These are phyloP conservation scores for Planoprotostelium fungivorum DNA, from an alignment of 78 protist species.

Conservation along the genomic window DNA sequence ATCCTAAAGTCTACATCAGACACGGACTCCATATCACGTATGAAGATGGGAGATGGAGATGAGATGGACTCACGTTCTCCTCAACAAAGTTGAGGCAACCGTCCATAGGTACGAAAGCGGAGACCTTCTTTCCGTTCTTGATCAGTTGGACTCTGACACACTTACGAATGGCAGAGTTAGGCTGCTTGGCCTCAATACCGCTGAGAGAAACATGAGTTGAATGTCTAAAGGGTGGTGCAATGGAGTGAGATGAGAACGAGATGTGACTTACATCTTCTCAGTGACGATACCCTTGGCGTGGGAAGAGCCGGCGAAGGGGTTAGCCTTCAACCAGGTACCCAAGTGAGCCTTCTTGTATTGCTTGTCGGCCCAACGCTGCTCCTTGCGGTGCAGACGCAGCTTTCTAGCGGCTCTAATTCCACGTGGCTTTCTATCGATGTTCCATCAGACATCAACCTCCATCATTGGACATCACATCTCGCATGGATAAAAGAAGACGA, in stretches of 20 bases:
- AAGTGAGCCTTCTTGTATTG: constrained; percentile 90
- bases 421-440: neutral
- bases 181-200: constrained; percentile 99
- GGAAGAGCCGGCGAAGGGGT: constrained; percentile 98
- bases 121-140: constrained; percentile 99
- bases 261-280: constrained; percentile 84
- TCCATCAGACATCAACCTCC: no score
- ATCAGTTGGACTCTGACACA: constrained; percentile 99
- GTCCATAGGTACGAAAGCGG: constrained; percentile 99
- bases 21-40: neutral
- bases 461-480: neutral
- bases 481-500: neutral
- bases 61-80: constrained; percentile 93
- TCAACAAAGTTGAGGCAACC: constrained; percentile 99
- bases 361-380: constrained; percentile 95
- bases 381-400: constrained; percentile 1
- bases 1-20: constrained; percentile 57
- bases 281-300: constrained; percentile 99
- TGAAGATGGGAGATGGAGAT: neutral
- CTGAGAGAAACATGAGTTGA: constrained; percentile 49
- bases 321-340: constrained; percentile 86
- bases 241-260: neutral
- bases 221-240: neutral
- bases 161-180: constrained; percentile 99
- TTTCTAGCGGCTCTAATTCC: neutral